phyloP scores from a whole-genome alignment of 441 rosid genomes.

The Adansonia gregorii region DNA sequence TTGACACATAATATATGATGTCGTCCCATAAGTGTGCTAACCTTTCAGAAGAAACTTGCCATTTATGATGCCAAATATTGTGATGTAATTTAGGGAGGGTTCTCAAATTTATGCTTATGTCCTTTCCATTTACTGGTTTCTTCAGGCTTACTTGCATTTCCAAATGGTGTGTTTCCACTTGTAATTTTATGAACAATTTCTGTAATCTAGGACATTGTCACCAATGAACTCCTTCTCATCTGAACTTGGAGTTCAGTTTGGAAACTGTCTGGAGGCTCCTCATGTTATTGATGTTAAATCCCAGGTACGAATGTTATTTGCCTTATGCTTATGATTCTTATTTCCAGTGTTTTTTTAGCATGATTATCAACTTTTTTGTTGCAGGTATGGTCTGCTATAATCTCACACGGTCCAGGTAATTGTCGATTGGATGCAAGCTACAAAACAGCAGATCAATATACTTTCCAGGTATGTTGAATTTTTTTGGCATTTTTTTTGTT shows the following conservation, averaged over 20 bases:
- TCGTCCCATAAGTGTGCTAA: neutral
- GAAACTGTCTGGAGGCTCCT: constrained; percentile 95
- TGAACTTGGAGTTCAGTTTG: constrained; percentile 94
- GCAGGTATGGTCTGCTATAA: constrained; percentile 83
- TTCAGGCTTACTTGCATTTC: constrained; percentile 22
- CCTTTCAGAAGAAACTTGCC: constrained; percentile 18
- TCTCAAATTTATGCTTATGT: constrained; percentile 18
- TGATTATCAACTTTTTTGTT: constrained; percentile 36
- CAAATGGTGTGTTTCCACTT: constrained; percentile 24
- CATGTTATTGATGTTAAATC: constrained; percentile 84
- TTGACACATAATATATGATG: neutral
- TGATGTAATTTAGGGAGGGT: constrained; percentile 18
- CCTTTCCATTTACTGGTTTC: constrained; percentile 29
- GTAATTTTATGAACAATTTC: constrained; percentile 24
- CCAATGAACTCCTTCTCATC: constrained; percentile 95
- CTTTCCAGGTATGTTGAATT: constrained; percentile 70
- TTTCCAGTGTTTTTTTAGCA: constrained; percentile 25
- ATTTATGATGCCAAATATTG: constrained; percentile 3
- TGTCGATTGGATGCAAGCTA: constrained; percentile 87
- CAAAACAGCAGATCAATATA: constrained; percentile 80
- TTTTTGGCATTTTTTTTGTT: constrained; percentile 29
- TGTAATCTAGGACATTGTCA: constrained; percentile 74
- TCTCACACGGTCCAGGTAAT: constrained; percentile 76
- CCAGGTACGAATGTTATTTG: constrained; percentile 55
- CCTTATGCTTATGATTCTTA: constrained; percentile 26